Conservation (phyloP, 805 yeast species). For the Phaffomyces thermotolerans region DNA sequence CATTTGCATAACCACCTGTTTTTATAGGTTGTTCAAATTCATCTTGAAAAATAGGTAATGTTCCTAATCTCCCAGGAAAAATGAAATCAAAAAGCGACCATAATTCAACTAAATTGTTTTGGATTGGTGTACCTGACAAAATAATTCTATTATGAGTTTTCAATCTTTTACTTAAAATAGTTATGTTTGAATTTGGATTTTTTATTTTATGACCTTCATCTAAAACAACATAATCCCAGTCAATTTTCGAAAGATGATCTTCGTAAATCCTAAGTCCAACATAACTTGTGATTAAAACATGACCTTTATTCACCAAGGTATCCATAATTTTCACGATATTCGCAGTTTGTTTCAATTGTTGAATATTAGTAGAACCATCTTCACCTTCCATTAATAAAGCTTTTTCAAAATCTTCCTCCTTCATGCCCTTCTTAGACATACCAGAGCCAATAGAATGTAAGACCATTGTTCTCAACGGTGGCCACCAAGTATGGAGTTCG, state of each 20-base stretch:
- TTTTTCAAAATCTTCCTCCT: constrained; percentile 47
- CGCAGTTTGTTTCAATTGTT: constrained; percentile 25
- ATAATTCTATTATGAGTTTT: constrained; percentile 82
- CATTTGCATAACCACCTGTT: constrained; percentile 97
- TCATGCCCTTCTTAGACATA: constrained; percentile 37
- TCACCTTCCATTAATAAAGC: constrained; percentile 36
- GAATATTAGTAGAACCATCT: constrained; percentile 26
- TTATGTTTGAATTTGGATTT: constrained; percentile 86
- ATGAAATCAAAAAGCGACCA: constrained; percentile 96
- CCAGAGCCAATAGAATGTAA: constrained; percentile 92
- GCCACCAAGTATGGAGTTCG: constrained; percentile 98
- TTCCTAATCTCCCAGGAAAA: constrained; percentile 91
- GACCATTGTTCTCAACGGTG: constrained; percentile 79
- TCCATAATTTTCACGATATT: constrained; percentile 45
- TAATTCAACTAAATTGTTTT: constrained; percentile 81
- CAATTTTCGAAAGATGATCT: constrained; percentile 49
- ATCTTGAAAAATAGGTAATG: constrained; percentile 87
- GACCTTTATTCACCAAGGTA: constrained; percentile 60
- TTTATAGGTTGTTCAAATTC: constrained; percentile 92
- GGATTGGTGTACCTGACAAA: constrained; percentile 94
- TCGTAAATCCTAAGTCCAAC: constrained; percentile 74
- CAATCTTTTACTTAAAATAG: constrained; percentile 77
- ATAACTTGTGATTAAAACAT: constrained; percentile 84
- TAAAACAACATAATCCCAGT: constrained; percentile 86
- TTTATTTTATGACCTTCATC: constrained; percentile 98